phyloP scores from a whole-genome alignment of 306 rosid genomes.

The Phaseolus lunatus region DNA sequence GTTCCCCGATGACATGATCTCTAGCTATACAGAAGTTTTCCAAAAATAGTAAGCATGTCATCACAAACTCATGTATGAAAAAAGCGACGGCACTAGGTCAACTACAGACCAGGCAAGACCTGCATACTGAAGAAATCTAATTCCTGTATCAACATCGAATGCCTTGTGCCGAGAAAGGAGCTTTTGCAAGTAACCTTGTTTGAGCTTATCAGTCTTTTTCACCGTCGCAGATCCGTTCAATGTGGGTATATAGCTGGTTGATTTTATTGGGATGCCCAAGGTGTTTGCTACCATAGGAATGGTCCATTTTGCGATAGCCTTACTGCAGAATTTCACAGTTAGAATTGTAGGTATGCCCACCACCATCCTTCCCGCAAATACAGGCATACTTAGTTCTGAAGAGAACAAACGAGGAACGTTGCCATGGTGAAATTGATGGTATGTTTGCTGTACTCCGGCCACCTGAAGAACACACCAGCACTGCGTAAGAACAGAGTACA shows the following conservation, averaged over 20 bases:
- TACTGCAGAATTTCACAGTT: slow-evolving; percentile 86
- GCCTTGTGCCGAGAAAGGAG: slow-evolving; percentile 59
- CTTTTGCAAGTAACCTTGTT: slow-evolving; percentile 64
- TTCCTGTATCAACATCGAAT: slow-evolving; percentile 88
- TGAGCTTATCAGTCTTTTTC: slow-evolving; percentile 57
- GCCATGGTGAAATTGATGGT: slow-evolving; percentile 89
- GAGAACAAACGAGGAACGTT: slow-evolving; percentile 71
- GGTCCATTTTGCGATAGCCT: slow-evolving; percentile 89
- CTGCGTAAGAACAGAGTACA: background rate
- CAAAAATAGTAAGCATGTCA: background rate
- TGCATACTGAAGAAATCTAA: slow-evolving; percentile 84
- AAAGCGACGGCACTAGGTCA: slow-evolving; percentile 87
- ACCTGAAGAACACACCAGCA: slow-evolving; percentile 59
- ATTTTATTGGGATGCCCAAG: slow-evolving; percentile 81
- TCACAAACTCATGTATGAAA: slow-evolving; percentile 67
- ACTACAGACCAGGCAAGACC: slow-evolving; percentile 98
- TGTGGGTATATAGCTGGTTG: slow-evolving; percentile 75
- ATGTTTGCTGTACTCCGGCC: slow-evolving; percentile 91
- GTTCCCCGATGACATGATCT: background rate
- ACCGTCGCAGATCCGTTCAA: slow-evolving; percentile 53
- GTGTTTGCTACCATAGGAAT: slow-evolving; percentile 82
- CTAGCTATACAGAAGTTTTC: slow-evolving; percentile 35
- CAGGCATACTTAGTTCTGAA: slow-evolving; percentile 55
- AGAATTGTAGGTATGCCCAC: slow-evolving; percentile 90
- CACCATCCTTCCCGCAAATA: slow-evolving; percentile 74